Evolutionary conservation across 805 yeast species (phyloP), one percentile per base, ranked within the genome.

Genomic region (Monosporozyma unispora): DNA sequence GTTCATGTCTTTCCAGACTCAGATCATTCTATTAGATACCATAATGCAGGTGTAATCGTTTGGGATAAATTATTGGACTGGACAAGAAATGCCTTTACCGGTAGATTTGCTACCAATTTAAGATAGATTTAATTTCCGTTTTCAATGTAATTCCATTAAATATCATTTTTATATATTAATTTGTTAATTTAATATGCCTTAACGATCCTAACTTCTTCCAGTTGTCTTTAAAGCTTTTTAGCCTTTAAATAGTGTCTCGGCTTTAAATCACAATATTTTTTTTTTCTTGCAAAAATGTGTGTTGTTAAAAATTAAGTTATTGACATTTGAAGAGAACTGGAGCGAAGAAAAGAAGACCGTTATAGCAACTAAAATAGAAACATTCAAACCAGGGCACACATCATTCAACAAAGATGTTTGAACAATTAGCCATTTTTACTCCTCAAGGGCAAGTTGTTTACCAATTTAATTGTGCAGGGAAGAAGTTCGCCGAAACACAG

Each of bases 1-100:
- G 70, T 84, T 51, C 84, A 81, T 69, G 75, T 84, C 7, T 86
- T 85, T 73, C 91, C 95, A 4, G 95, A 86, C 59, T 79, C 85
- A 33, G 89, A 85, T 58, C 95, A 86, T 61, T 70, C 79, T 37
- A 84, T 86, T 51, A 69, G 78, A 43, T 81, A 77, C 65, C 91
- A 86, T 62, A 83, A 85, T 62, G 91, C 87, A 2, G 77, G 79
- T 57, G 70, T 60, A n/a, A 77, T 86, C 8, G 82, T 86, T 18
- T 84, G 76, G 61, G 87, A 85, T 61, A 80, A 80, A 64, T 67
- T 86, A 38, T 63, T 84, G 22, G 64, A 64, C 48, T 86, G 95
- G 95, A 66, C 83, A 41, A 66, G 64, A 47, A 70, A 72, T 51
- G 90, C 90, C 0, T 85, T 80, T 57, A 64, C 57, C 18, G 82